A percentile compares a stretch with the other conserved stretches of the same genome.
Evolutionary conservation across 176 grass and related monocot species (phyloP).

Genomic region (Carex kokanica): DNA sequence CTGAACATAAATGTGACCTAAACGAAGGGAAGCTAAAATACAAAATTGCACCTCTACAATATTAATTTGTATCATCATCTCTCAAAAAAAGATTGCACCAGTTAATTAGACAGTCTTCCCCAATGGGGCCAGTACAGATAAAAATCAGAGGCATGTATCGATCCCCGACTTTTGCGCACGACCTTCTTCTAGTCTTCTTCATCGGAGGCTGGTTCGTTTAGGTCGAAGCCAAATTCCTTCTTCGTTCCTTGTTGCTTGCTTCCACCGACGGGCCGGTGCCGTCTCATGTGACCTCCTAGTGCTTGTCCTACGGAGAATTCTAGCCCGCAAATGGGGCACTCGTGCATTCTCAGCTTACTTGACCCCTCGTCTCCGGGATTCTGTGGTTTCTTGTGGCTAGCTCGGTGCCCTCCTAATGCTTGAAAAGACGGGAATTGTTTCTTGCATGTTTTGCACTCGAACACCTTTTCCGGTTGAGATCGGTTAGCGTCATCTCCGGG

Average conservation of each 20-base stretch:
- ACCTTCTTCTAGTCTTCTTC: constrained; percentile 9
- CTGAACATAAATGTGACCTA: background rate
- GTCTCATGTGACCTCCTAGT: constrained; percentile 33
- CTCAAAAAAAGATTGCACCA: background rate
- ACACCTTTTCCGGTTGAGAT: constrained; percentile 25
- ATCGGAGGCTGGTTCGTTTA: background rate
- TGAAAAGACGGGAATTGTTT: constrained; percentile 71
- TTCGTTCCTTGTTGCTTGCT: constrained; percentile 6
- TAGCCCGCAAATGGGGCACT: constrained; percentile 25
- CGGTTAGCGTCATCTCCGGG: constrained; percentile 11
- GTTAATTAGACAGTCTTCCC: background rate
- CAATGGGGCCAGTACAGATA: constrained; percentile 11
- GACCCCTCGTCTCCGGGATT: constrained; percentile 28
- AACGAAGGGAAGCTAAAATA: background rate
- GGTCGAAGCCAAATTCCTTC: constrained; percentile 22
- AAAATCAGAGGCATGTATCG: background rate
- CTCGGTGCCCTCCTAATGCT: constrained; percentile 79
- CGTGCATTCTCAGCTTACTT: constrained; percentile 29
- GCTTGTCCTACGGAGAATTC: constrained; percentile 29
- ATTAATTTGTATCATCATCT: background rate
- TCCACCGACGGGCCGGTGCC: constrained; percentile 24
- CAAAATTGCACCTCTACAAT: background rate
- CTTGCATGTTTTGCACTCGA: constrained; percentile 94
- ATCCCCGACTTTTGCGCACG: background rate
- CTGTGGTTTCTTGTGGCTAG: constrained; percentile 89